phyloP scores from a whole-genome alignment of 139 green algal species.

The Raphidocelis subcapitata region DNA sequence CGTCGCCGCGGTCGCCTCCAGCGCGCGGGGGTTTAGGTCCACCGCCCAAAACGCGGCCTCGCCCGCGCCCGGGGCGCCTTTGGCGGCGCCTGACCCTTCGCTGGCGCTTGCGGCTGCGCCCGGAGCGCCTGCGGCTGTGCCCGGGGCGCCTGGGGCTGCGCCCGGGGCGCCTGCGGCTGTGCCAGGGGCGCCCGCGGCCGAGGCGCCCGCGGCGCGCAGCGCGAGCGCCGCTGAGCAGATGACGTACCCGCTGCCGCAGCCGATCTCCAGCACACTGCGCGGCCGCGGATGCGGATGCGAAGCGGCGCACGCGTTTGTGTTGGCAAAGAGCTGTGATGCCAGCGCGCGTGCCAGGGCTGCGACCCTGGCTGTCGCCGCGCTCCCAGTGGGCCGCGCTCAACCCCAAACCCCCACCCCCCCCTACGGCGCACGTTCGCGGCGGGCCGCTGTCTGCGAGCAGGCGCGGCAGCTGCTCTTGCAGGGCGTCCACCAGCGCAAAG shows the following conservation, averaged over 20 bases:
- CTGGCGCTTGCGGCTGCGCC: too few species aligned
- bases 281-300: too few species aligned
- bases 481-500: constrained; percentile 73
- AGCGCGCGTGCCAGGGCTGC: background rate
- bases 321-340: background rate
- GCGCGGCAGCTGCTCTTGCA: constrained; percentile 24
- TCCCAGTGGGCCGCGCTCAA: too few species aligned
- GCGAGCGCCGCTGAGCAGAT: constrained; percentile 72
- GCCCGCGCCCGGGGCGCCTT: too few species aligned
- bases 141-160: too few species aligned
- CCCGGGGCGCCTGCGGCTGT: constrained; percentile 16
- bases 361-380: background rate
- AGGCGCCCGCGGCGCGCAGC: constrained; percentile 15
- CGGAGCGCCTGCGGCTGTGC: constrained; percentile 14
- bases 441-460: background rate
- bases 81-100: too few species aligned
- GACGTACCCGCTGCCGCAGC: constrained; percentile 85
- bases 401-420: too few species aligned
- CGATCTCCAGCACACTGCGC: constrained; percentile 71
- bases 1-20: constrained; percentile 48
- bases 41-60: too few species aligned
- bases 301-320: too few species aligned
- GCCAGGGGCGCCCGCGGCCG: background rate
- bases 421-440: too few species aligned
- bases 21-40: constrained; percentile 66